phyloP scores from a whole-genome alignment of 768 basidiomycete genomes.

The Mycena kentingensis region DNA sequence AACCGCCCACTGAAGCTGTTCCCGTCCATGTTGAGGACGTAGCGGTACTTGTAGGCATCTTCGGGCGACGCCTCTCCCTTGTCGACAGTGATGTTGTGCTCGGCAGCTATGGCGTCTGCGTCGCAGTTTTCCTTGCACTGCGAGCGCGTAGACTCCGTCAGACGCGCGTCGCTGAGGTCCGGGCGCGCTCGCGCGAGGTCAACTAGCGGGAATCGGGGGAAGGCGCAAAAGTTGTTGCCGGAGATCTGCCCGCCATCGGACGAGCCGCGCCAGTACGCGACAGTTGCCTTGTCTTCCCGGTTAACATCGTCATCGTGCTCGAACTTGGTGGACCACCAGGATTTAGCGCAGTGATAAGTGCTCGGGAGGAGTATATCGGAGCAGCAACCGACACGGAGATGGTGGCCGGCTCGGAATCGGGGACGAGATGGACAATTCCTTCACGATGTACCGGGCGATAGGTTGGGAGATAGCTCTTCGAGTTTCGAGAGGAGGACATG shows the following conservation, averaged over 20 bases:
- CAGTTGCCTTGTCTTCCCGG: conserved; percentile 2
- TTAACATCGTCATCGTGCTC: not conserved
- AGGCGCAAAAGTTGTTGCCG: conserved; percentile 9
- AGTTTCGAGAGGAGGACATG: too few species aligned
- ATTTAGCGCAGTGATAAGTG: conserved; percentile 1
- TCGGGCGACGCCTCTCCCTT: not conserved
- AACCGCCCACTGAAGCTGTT: conserved; percentile 6
- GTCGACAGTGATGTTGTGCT: conserved; percentile 1
- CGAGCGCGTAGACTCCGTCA: not conserved
- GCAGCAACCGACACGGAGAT: not conserved
- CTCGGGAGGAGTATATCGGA: not conserved
- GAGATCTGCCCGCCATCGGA: conserved; percentile 6
- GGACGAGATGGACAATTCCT: too few species aligned
- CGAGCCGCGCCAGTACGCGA: conserved; percentile 16
- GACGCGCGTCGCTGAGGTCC: conserved; percentile 1
- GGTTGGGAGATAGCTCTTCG: too few species aligned
- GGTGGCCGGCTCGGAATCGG: too few species aligned
- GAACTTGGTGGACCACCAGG: conserved; percentile 1
- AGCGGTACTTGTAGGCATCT: conserved; percentile 7
- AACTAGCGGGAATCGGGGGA: conserved; percentile 5
- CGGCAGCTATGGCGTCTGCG: not conserved
- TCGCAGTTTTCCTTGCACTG: conserved; percentile 7
- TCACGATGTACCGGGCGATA: too few species aligned
- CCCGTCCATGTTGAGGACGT: conserved; percentile 1
- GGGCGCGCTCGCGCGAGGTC: not conserved